Base-by-base conservation (phyloP, 2,329 filamentous ascomycete genomes). In the Harringtonia aguacate region DNA sequence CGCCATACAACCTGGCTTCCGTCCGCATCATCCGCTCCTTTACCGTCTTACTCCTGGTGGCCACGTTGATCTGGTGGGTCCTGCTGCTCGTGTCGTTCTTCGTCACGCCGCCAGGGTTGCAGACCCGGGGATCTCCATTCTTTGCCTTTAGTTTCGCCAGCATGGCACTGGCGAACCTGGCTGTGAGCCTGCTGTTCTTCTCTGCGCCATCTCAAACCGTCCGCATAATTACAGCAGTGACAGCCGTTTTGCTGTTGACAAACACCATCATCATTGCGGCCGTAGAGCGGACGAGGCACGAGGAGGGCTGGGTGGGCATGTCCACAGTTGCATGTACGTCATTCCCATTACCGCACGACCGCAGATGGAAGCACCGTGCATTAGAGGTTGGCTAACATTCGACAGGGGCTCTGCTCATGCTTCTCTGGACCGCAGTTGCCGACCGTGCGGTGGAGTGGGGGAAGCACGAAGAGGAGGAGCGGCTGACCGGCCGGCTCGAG, bases 1-100 rank as follows among this genome's bases (percentile, higher is more conserved):
- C 87, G 4, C 92, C 92, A 0, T 95, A 95, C 66, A 98, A 98
- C 55, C 76, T 97, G 31, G 95, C 88, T 83, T 86, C 79, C 47
- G 84, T 98, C 40, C 82, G 92, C 17, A 76, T 84, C 38, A 70
- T 92, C 44, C 79, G 88, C 58, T 86, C 81, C 57, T 61, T 92
- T 48, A 90, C 87, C 6, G 70, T 94, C 44, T 55, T 86, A 31
- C 85, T 95, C 57, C 70, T 90, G 18, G 61, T 79, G 41, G 59
- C 89, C 53, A 85, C 80, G 45, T 87, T 94, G 56, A 56, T 87
- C n/a, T 97, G 90, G 90, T 97, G 92, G 90, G 73, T 86, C 10
- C 62, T 95, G 43, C 70, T 95, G 29, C 72, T 98, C n/a, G 79
- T 95, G 15, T 87, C 86, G 44, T 79, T 84, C 52, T 98, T 98